These are phyloP conservation scores for Lactifluus piperatus DNA, from an alignment of 768 basidiomycete species.

Conservation along the genomic window DNA sequence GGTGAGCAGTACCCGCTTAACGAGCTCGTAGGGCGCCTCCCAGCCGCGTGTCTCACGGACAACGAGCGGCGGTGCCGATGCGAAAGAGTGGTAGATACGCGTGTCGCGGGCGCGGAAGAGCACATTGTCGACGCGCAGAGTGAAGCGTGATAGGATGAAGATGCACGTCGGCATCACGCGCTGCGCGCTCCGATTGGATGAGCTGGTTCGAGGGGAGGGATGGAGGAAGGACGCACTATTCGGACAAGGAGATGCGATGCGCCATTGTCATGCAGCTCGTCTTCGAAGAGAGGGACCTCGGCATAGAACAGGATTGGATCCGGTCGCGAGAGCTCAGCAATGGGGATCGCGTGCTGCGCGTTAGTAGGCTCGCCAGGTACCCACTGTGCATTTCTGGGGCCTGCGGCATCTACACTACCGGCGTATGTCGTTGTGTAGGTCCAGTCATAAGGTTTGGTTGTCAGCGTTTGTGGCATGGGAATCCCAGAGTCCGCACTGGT, in stretches of 20 bases:
- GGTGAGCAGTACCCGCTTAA: constrained; percentile 53
- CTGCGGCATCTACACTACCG: constrained; percentile 39
- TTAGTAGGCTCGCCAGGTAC: constrained; percentile 47
- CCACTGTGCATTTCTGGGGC: constrained; percentile 34
- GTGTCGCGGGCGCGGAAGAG: constrained; percentile 88
- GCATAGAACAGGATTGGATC: constrained; percentile 99
- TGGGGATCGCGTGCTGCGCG: constrained; percentile 59
- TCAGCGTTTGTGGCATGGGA: constrained; percentile 61
- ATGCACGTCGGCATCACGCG: constrained; percentile 96
- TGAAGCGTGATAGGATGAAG: constrained; percentile 85
- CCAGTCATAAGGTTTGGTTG: constrained; percentile 93
- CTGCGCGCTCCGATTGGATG: constrained; percentile 32
- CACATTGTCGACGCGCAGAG: constrained; percentile 91
- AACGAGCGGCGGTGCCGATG: constrained; percentile 47
- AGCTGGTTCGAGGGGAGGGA: background rate
- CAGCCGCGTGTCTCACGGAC: constrained; percentile 81
- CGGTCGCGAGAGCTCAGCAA: constrained; percentile 75
- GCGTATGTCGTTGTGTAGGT: constrained; percentile 89
- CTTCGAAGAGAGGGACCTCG: constrained; percentile 89
- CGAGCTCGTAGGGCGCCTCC: constrained; percentile 80
- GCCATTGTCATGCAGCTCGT: constrained; percentile 96
- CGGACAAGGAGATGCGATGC: constrained; percentile 75
- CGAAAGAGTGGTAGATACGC: constrained; percentile 80
- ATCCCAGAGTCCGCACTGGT: constrained; percentile 55
- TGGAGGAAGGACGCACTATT: constrained; percentile 52